phyloP scores from a whole-genome alignment of 2,329 filamentous ascomycete genomes.

The Ophiostoma novo-ulmi region DNA sequence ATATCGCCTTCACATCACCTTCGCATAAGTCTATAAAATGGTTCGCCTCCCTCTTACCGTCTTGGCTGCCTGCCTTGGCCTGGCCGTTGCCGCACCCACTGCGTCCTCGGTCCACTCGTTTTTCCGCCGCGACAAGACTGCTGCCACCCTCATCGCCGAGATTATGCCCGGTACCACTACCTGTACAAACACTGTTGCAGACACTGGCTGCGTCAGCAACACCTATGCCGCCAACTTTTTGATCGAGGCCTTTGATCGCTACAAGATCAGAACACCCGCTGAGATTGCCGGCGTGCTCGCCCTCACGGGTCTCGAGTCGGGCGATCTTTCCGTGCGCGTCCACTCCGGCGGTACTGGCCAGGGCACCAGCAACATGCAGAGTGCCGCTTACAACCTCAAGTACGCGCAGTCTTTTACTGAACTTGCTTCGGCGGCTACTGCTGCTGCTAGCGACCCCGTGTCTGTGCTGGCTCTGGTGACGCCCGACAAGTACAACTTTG shows the following conservation, averaged over 20 bases:
- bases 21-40: background rate
- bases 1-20: background rate
- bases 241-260: constrained; percentile 50
- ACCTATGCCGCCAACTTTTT: constrained; percentile 55
- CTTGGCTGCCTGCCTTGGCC: background rate
- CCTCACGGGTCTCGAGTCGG: constrained; percentile 67
- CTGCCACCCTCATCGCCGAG: constrained; percentile 41
- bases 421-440: constrained; percentile 33
- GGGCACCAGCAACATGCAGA: constrained; percentile 59
- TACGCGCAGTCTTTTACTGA: constrained; percentile 45
- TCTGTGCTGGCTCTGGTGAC: constrained; percentile 43
- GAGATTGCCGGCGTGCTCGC: constrained; percentile 66
- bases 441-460: constrained; percentile 35
- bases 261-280: constrained; percentile 49
- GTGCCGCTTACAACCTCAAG: constrained; percentile 38
- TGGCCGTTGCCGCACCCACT: constrained; percentile 8
- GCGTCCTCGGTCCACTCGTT: background rate
- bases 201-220: constrained; percentile 58
- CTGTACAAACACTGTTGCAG: constrained; percentile 45
- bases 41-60: background rate
- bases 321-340: constrained; percentile 63
- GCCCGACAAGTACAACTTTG: constrained; percentile 51
- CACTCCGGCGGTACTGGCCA: constrained; percentile 58
- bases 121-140: constrained; percentile 23
- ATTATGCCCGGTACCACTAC: constrained; percentile 54